Conservation (phyloP, 2,329 filamentous ascomycete species). For the Colletotrichum plurivorum region DNA sequence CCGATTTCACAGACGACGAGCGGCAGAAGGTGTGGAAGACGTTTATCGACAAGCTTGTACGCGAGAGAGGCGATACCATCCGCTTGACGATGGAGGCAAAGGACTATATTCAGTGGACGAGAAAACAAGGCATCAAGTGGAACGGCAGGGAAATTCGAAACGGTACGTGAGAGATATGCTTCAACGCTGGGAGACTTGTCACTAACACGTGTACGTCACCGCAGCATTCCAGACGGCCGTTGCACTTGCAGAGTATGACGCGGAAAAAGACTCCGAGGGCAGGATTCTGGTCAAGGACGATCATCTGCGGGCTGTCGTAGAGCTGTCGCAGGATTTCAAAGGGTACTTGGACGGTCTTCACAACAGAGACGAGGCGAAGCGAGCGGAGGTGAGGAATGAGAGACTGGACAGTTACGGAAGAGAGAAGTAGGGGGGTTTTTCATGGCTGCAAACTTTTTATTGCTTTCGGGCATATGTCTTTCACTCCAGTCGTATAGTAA, state of each 20-base stretch:
- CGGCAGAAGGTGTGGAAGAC: constrained; percentile 47
- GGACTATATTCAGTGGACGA: constrained; percentile 37
- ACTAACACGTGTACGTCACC: neutral
- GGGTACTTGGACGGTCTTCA: constrained; percentile 35
- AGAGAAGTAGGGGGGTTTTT: neutral
- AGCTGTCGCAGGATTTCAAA: constrained; percentile 43
- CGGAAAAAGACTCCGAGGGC: constrained; percentile 39
- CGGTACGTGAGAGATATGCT: constrained; percentile 27
- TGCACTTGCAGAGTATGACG: constrained; percentile 43
- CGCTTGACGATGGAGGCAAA: constrained; percentile 41
- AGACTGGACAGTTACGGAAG: neutral
- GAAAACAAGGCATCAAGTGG: constrained; percentile 40
- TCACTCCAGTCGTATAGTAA: too few relatives aligned
- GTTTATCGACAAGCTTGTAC: constrained; percentile 45
- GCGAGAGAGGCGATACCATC: constrained; percentile 44
- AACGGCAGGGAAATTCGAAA: constrained; percentile 48
- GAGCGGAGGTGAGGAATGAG: constrained; percentile 11
- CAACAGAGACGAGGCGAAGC: constrained; percentile 1
- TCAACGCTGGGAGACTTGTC: neutral
- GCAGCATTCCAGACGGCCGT: constrained; percentile 50
- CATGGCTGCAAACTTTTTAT: too few relatives aligned
- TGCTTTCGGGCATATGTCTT: too few relatives aligned
- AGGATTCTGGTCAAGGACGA: constrained; percentile 39
- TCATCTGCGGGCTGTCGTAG: constrained; percentile 39
- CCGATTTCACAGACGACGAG: constrained; percentile 46